These are phyloP conservation scores for Spatholobus suberectus DNA, from an alignment of 306 rosid genomes.

Conservation along the genomic window DNA sequence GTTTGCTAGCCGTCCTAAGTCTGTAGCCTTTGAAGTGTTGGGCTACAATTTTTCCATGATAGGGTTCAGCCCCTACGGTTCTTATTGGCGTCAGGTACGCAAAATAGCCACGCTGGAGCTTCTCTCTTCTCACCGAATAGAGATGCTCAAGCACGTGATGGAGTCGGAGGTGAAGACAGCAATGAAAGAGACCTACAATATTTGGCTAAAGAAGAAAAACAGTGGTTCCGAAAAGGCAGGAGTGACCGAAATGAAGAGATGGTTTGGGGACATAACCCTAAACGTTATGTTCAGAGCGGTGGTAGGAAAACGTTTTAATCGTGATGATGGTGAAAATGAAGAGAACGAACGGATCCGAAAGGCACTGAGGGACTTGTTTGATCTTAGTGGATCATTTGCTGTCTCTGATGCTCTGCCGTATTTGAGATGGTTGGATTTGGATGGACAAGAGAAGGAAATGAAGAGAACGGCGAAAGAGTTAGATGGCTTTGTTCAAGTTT, in stretches of 20 bases:
- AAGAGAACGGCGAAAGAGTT: slow-evolving; percentile 35
- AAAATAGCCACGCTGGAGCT: slow-evolving; percentile 36
- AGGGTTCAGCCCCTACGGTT: too few relatives aligned
- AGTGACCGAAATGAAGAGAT: slow-evolving; percentile 39
- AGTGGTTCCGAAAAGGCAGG: too few relatives aligned
- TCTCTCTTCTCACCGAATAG: slow-evolving; percentile 33
- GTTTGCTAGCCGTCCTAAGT: too few relatives aligned
- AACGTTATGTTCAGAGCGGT: slow-evolving; percentile 33
- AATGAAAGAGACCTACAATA: slow-evolving; percentile 8
- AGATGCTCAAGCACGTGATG: slow-evolving; percentile 26
- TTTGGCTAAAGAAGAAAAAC: background rate
- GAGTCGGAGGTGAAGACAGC: slow-evolving; percentile 36
- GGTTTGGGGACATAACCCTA: slow-evolving; percentile 34
- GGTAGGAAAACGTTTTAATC: slow-evolving; percentile 39
- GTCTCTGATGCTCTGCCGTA: slow-evolving; percentile 41
- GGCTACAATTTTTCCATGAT: slow-evolving; percentile 38
- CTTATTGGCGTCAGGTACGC: too few relatives aligned
- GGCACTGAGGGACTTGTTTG: background rate
- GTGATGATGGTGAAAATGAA: background rate
- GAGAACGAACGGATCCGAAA: slow-evolving; percentile 19
- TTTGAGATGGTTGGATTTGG: slow-evolving; percentile 58
- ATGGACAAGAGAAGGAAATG: slow-evolving; percentile 46
- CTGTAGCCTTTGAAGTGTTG: too few relatives aligned
- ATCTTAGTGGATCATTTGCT: slow-evolving; percentile 19
- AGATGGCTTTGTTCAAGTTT: background rate